Evolutionary conservation across 2,329 filamentous ascomycete genomes (phyloP).

Genomic region (Parastagonospora avenae): DNA sequence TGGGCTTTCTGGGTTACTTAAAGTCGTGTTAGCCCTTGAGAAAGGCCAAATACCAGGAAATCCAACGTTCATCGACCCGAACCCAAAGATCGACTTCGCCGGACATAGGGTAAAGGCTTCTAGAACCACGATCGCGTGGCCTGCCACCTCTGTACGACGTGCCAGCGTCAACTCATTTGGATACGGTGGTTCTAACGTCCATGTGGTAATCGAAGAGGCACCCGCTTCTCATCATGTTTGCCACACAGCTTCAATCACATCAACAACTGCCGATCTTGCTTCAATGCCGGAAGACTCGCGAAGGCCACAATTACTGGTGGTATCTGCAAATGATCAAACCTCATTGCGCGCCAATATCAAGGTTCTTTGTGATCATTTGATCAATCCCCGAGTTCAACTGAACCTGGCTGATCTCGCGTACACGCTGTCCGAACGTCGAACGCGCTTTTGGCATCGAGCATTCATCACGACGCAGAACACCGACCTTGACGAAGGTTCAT

Average conservation of each 20-base stretch:
- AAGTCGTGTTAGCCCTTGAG: slow-evolving; percentile 47
- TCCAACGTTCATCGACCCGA: slow-evolving; percentile 15
- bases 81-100: slow-evolving; percentile 18
- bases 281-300: neutral
- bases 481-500: slow-evolving; percentile 3
- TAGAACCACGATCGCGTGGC: slow-evolving; percentile 16
- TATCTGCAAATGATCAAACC: slow-evolving; percentile 18
- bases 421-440: slow-evolving; percentile 22
- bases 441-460: slow-evolving; percentile 3
- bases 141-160: slow-evolving; percentile 13
- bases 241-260: slow-evolving; percentile 13
- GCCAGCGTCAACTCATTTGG: slow-evolving; percentile 27
- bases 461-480: slow-evolving; percentile 3
- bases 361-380: slow-evolving; percentile 22
- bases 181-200: slow-evolving; percentile 29
- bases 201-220: slow-evolving; percentile 33
- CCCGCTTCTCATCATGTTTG: slow-evolving; percentile 9
- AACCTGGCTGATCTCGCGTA: slow-evolving; percentile 20
- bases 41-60: slow-evolving; percentile 40
- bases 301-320: slow-evolving; percentile 12
- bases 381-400: slow-evolving; percentile 7
- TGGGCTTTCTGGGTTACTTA: slow-evolving; percentile 47
- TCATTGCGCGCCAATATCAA: slow-evolving; percentile 4
- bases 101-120: slow-evolving; percentile 15
- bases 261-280: slow-evolving; percentile 5